Evolutionary conservation across 495 filamentous ascomycete genomes (phyloP).

Genomic region (Daldinia grandis): DNA sequence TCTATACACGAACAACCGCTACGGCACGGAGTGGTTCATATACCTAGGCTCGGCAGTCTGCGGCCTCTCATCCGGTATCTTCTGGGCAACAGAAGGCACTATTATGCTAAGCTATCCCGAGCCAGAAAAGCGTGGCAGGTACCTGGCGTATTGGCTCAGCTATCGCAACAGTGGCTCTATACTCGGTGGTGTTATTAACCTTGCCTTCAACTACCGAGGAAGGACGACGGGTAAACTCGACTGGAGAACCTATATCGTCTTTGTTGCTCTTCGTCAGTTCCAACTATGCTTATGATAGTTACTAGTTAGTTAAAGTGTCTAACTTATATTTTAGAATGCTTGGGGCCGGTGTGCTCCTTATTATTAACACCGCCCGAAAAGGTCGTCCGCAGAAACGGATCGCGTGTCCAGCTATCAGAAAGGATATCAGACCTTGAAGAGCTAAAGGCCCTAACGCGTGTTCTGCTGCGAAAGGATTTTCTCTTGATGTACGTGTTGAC

Average conservation of each 20-base stretch:
- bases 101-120: slow-evolving; percentile 23
- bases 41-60: slow-evolving; percentile 17
- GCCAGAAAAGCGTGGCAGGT: slow-evolving; percentile 21
- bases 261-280: slow-evolving; percentile 13
- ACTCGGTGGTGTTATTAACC: slow-evolving; percentile 19
- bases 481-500: neutral
- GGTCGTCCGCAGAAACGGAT: slow-evolving; percentile 16
- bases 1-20: slow-evolving; percentile 7
- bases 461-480: neutral
- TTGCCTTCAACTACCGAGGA: slow-evolving; percentile 17
- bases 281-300: neutral
- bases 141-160: slow-evolving; percentile 18
- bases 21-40: slow-evolving; percentile 17
- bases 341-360: neutral
- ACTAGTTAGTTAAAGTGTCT: neutral
- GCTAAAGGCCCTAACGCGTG: neutral
- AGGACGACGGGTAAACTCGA: slow-evolving; percentile 14
- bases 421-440: slow-evolving; percentile 15
- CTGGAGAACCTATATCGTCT: slow-evolving; percentile 21
- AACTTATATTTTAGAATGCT: neutral
- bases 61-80: slow-evolving; percentile 8
- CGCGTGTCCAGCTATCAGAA: slow-evolving; percentile 8
- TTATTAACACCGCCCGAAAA: slow-evolving; percentile 16
- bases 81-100: slow-evolving; percentile 18
- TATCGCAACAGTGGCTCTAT: slow-evolving; percentile 22